Percentiles rank a stretch among this genome's conserved stretches.
These are phyloP conservation scores for Xylaria nigripes DNA, from an alignment of 495 filamentous ascomycete species.

Conservation along the genomic window DNA sequence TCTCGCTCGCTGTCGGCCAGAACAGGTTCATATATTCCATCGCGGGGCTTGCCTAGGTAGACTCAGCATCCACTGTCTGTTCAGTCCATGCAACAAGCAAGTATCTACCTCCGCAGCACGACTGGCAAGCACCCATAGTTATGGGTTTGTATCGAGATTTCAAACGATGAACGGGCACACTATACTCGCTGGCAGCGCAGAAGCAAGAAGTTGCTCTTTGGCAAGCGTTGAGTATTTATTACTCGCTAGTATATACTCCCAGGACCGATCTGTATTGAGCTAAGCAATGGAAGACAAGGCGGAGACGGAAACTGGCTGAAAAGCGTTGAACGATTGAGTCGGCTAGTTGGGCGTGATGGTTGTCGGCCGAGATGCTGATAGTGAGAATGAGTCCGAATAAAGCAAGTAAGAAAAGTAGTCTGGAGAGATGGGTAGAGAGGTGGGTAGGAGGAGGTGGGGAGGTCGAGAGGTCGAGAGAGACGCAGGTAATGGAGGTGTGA, in stretches of 20 bases:
- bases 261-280: not conserved
- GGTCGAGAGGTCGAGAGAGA: not conserved
- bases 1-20: constrained; percentile 94
- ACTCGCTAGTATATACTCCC: not conserved
- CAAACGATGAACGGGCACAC: constrained; percentile 17
- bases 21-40: constrained; percentile 91
- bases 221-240: not conserved
- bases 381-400: not conserved
- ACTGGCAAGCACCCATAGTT: constrained; percentile 42
- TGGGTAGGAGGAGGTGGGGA: not conserved
- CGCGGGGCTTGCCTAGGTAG: constrained; percentile 67
- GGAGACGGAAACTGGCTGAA: not conserved
- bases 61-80: constrained; percentile 15
- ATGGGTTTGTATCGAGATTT: constrained; percentile 11
- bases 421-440: not conserved
- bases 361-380: not conserved
- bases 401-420: not conserved
- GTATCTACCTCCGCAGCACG: constrained; percentile 44
- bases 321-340: not conserved
- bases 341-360: not conserved
- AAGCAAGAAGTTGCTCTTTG: not conserved
- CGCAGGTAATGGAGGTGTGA: too few relatives aligned
- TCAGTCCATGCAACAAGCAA: not conserved
- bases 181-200: not conserved
- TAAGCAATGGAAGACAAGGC: not conserved